Evolutionary conservation across 306 rosid genomes (phyloP).

Genomic region (Adenanthera pavonina): DNA sequence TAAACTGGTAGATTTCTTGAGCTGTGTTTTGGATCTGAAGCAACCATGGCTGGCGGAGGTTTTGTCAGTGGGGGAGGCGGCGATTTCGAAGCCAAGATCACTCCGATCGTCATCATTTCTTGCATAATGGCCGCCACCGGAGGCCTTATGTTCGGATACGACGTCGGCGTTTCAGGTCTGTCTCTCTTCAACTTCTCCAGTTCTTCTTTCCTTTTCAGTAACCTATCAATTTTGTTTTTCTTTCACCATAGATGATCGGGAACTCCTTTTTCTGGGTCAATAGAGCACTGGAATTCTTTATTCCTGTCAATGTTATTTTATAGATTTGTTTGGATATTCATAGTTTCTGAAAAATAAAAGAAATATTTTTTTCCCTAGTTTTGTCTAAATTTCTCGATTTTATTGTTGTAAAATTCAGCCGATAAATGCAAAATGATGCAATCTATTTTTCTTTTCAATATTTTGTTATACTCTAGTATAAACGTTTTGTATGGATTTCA

Average conservation of each 20-base stretch:
- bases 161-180: constrained; percentile 81
- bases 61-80: constrained; percentile 27
- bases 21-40: not conserved
- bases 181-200: not conserved
- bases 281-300: not conserved
- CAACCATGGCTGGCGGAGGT: constrained; percentile 70
- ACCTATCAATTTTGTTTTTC: not conserved
- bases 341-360: not conserved
- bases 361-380: not conserved
- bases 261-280: no score
- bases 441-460: not conserved
- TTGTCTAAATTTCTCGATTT: not conserved
- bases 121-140: constrained; percentile 95
- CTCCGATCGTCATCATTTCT: constrained; percentile 86
- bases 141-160: constrained; percentile 97
- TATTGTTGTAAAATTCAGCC: not conserved
- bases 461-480: no score
- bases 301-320: not conserved
- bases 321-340: not conserved
- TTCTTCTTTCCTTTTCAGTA: not conserved
- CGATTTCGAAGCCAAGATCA: constrained; percentile 85
- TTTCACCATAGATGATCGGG: not conserved
- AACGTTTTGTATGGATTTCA: not conserved
- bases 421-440: not conserved
- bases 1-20: not conserved